These are phyloP conservation scores for Wolfiporia cocos DNA, from an alignment of 1,284 basidiomycete species.

Conservation along the genomic window DNA sequence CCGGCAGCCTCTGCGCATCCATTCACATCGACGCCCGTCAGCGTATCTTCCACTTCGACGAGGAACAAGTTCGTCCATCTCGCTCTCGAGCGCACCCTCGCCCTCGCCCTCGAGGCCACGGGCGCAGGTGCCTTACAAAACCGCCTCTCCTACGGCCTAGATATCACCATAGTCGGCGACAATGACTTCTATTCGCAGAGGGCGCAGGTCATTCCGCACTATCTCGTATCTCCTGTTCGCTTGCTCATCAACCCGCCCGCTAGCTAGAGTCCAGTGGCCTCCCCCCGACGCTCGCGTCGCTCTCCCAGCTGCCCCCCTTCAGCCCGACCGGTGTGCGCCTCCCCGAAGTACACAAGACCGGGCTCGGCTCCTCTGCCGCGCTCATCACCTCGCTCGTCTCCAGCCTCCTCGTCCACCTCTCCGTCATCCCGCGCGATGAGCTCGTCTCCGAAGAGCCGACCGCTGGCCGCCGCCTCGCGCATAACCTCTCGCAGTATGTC, in stretches of 20 bases:
- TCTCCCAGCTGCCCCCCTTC: constrained; percentile 70
- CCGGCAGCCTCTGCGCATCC: background rate
- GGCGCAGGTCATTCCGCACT: constrained; percentile 55
- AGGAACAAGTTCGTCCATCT: constrained; percentile 92
- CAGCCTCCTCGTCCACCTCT: constrained; percentile 77
- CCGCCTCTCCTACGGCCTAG: constrained; percentile 47
- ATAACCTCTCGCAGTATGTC: constrained; percentile 93
- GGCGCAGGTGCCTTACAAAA: constrained; percentile 39
- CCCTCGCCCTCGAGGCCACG: constrained; percentile 55
- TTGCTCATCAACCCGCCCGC: background rate
- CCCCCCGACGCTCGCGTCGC: constrained; percentile 53
- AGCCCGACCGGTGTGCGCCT: constrained; percentile 65
- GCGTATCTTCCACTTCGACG: constrained; percentile 16
- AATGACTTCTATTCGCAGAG: constrained; percentile 99
- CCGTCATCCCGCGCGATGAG: constrained; percentile 46
- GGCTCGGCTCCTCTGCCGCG: constrained; percentile 94
- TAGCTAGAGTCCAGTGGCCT: constrained; percentile 60
- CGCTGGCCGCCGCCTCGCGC: constrained; percentile 57
- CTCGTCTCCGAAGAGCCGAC: constrained; percentile 11
- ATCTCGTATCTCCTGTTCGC: background rate
- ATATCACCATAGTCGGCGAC: constrained; percentile 84
- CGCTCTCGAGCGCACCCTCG: constrained; percentile 74
- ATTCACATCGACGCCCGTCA: constrained; percentile 3
- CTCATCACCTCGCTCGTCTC: constrained; percentile 94
- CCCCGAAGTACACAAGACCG: constrained; percentile 91